Evolutionary conservation across 192 early-diverging fungal genomes (phyloP).

Genomic region (Pilobolus umbonatus): DNA sequence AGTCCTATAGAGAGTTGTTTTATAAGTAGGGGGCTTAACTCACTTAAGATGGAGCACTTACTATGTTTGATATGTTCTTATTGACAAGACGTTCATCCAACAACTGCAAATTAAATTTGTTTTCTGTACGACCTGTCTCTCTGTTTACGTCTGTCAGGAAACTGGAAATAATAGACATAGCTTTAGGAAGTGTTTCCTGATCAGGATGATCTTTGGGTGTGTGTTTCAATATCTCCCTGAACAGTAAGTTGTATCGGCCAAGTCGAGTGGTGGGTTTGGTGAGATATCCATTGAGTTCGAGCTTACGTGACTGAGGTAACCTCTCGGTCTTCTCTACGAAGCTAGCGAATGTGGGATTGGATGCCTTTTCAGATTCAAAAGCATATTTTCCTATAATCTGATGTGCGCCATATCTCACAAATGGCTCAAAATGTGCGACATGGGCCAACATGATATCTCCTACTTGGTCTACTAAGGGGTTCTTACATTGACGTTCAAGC

Average conservation of each 20-base stretch:
- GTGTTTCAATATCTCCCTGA: constrained; percentile 77
- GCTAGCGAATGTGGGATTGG: constrained; percentile 58
- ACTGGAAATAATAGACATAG: constrained; percentile 64
- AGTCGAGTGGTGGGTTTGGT: constrained; percentile 82
- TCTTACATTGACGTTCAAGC: constrained; percentile 55
- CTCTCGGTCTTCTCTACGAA: constrained; percentile 76
- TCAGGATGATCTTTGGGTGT: constrained; percentile 81
- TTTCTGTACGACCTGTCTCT: constrained; percentile 87
- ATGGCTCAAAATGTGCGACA: constrained; percentile 68
- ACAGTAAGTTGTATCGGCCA: constrained; percentile 80
- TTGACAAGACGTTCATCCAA: constrained; percentile 65
- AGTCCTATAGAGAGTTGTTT: constrained; percentile 46
- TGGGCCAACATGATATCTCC: constrained; percentile 81
- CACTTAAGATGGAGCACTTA: constrained; percentile 10
- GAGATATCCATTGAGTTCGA: constrained; percentile 84
- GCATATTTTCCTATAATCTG: constrained; percentile 78
- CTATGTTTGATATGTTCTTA: constrained; percentile 27
- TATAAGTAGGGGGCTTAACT: not conserved
- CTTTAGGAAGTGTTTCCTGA: constrained; percentile 61
- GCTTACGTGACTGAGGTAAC: constrained; percentile 72
- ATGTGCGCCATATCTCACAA: constrained; percentile 82
- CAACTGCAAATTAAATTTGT: constrained; percentile 75
- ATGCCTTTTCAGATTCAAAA: constrained; percentile 73
- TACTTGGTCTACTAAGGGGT: constrained; percentile 68
- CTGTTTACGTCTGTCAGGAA: constrained; percentile 78